Conservation (phyloP, 1,284 basidiomycete genomes). For the Ceratobasidium sp. region DNA sequence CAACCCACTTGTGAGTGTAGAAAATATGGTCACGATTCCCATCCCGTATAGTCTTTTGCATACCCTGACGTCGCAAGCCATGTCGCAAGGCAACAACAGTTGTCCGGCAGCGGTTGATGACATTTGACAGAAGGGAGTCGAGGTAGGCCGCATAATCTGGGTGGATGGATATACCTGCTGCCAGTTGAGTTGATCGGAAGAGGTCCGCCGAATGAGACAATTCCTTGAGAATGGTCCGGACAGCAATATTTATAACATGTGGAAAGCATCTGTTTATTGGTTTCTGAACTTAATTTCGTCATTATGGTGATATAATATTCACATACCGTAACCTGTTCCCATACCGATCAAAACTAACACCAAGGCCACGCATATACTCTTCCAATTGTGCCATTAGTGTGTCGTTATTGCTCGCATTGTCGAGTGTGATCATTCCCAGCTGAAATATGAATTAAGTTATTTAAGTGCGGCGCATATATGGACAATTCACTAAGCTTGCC, state of each 20-base stretch:
- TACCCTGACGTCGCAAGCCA: not conserved
- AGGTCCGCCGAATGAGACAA: not conserved
- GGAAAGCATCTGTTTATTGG: constrained; percentile 28
- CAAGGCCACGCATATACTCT: not conserved
- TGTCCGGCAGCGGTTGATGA: not conserved
- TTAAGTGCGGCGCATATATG: not conserved
- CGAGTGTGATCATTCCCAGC: constrained; percentile 37
- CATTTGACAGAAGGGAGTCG: not conserved
- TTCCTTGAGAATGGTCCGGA: not conserved
- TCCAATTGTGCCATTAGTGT: constrained; percentile 21
- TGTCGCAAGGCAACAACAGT: not conserved
- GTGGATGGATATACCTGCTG: not conserved
- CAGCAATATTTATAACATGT: constrained; percentile 36
- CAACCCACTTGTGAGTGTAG: constrained; percentile 3
- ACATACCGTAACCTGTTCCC: constrained; percentile 36
- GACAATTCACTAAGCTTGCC: not conserved
- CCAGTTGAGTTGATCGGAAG: not conserved
- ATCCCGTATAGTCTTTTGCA: not conserved
- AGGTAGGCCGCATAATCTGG: not conserved
- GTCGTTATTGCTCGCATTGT: constrained; percentile 46
- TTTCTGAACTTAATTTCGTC: not conserved
- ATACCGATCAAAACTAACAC: not conserved
- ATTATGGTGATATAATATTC: not conserved
- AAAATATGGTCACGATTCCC: not conserved
- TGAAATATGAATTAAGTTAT: no score